A percentile compares a stretch with the other conserved stretches of the same genome.
Conservation (phyloP, 2,329 filamentous ascomycete genomes). For the Xylariomycetidae sp. region DNA sequence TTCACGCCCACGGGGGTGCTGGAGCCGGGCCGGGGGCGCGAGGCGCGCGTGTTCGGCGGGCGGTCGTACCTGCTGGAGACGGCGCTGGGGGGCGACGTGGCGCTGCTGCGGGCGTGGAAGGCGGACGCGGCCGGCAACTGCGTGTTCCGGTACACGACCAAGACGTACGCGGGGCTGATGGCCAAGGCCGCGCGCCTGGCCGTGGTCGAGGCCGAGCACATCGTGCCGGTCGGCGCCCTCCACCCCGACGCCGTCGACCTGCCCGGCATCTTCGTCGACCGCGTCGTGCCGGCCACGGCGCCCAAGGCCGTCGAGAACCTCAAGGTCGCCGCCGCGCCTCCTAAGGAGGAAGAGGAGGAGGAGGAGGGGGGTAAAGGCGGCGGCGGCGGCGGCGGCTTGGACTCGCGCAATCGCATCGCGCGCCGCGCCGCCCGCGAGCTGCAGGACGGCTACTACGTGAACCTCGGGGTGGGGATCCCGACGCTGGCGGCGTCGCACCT, state of each 20-base stretch:
- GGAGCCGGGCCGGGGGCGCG: slow-evolving; percentile 59
- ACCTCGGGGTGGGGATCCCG: slow-evolving; percentile 78
- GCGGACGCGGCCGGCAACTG: slow-evolving; percentile 74
- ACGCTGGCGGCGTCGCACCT: slow-evolving; percentile 78
- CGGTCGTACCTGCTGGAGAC: slow-evolving; percentile 73
- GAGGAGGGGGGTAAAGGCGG: too few species aligned
- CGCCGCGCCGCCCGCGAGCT: slow-evolving; percentile 73
- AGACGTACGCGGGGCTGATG: slow-evolving; percentile 70
- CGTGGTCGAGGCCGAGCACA: slow-evolving; percentile 81
- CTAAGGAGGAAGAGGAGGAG: slow-evolving; percentile 32
- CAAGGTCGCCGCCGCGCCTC: slow-evolving; percentile 49
- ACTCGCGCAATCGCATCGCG: slow-evolving; percentile 65
- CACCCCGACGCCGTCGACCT: slow-evolving; percentile 70
- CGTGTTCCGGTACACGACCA: slow-evolving; percentile 70
- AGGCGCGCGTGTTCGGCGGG: slow-evolving; percentile 67
- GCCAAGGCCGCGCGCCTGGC: slow-evolving; percentile 72
- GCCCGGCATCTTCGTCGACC: slow-evolving; percentile 76
- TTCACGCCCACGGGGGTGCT: slow-evolving; percentile 55
- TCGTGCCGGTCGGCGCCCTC: slow-evolving; percentile 69
- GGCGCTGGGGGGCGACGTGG: slow-evolving; percentile 68
- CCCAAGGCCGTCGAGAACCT: slow-evolving; percentile 67
- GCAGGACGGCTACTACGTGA: slow-evolving; percentile 74
- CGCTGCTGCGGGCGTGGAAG: slow-evolving; percentile 71
- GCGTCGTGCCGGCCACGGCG: slow-evolving; percentile 68
- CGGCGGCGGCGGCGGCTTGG: slow-evolving; percentile 37